Base-by-base conservation (phyloP, 257 asterid species). In the Parsonsia alboflavescens region DNA sequence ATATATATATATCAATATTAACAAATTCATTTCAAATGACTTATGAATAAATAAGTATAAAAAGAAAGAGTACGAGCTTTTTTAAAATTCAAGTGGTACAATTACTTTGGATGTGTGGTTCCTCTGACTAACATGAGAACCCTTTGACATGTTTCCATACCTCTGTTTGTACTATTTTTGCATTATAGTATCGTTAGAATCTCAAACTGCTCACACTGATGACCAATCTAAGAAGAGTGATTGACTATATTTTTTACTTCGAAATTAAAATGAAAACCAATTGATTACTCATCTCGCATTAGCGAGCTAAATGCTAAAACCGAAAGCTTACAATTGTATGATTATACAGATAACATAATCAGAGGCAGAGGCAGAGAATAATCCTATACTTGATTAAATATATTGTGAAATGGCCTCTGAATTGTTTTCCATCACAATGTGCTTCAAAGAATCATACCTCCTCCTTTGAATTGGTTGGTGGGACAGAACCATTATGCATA, bases 401-500 rank as follows among this genome's bases (percentile, higher is more conserved):
- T 13, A 30, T 36, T 33, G 26, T 63, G 46, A 63, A 62, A 63
- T 63, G 48, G 48, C 48, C 69, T 36, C 12, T 63, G 15, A 63
- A 63, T 63, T 63, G 68, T 63, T 63, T 63, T 33, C 69, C 24
- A 63, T 63, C 46, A 6, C 24, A 65, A 39, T 65, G 28, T 65
- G 70, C 70, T 65, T 65, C 50, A 65, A n/a, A 39, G 70, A 65
- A 65, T 65, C 49, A 21, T 65, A 39, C 50, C 19, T 39, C n/a
- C 39, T 65, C 2, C 26, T 42, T 65, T 64, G 7, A 64, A 8
- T 39, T 65, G 70, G 70, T 65, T 50, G 70, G 70, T 65, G 70
- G 70, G 70, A 39, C 70, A 65, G 70, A 39, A 39, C 30, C 28
- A 65, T 36, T 65, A 39, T 65, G 39, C 67, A 28, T 61, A 61